These are phyloP conservation scores for Sesbania bispinosa DNA, from an alignment of 306 rosid genomes.

Conservation along the genomic window DNA sequence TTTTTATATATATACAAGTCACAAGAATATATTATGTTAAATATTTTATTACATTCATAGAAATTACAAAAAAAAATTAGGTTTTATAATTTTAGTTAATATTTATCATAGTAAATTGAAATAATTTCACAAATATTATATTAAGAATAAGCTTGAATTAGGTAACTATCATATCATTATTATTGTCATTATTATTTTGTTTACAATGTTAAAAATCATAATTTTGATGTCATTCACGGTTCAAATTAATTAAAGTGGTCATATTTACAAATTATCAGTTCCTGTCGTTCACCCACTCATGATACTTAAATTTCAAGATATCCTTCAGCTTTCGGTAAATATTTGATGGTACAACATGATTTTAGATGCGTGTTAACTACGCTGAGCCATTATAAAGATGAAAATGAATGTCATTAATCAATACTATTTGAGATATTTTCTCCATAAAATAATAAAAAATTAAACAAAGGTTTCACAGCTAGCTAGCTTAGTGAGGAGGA, in stretches of 20 bases:
- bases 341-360: background rate
- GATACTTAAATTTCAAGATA: background rate
- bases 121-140: background rate
- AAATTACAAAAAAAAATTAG: background rate
- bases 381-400: background rate
- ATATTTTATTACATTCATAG: background rate
- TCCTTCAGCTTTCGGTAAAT: background rate
- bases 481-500: background rate
- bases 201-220: background rate
- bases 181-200: too few relatives aligned
- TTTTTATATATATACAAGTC: too few relatives aligned
- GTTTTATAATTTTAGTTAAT: background rate
- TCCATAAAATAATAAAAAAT: background rate
- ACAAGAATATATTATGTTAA: background rate
- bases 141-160: background rate
- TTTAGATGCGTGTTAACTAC: background rate
- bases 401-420: background rate
- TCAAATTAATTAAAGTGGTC: background rate
- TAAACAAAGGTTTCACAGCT: background rate
- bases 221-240: too few relatives aligned
- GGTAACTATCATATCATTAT: too few relatives aligned
- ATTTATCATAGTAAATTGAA: background rate
- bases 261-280: background rate
- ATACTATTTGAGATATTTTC: slow-evolving; percentile 24
- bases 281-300: background rate